phyloP scores from a whole-genome alignment of 306 rosid species.

The Canavalia gladiata region DNA sequence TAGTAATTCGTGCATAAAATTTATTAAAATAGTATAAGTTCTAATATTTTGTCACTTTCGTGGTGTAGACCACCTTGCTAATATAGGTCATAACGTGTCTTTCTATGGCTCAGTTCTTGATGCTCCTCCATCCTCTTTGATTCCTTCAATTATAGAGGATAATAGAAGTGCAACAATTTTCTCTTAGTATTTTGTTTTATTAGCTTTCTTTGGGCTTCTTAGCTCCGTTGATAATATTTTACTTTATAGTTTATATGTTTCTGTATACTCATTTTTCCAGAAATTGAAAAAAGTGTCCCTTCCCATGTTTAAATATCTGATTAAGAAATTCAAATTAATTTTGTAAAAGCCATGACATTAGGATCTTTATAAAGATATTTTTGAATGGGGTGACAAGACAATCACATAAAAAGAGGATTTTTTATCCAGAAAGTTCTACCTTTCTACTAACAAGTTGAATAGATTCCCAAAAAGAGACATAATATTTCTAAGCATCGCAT shows the following conservation, averaged over 20 bases:
- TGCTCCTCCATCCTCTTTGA: no score
- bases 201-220: no score
- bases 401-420: conserved; percentile 3
- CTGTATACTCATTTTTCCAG: neutral
- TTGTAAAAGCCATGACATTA: conserved; percentile 1
- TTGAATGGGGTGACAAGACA: conserved; percentile 10
- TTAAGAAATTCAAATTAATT: neutral
- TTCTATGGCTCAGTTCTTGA: no score
- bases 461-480: conserved; percentile 34
- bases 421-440: neutral
- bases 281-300: neutral
- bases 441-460: conserved; percentile 33
- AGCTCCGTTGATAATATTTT: no score
- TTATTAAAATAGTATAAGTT: neutral
- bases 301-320: neutral
- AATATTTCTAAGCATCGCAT: conserved; percentile 28
- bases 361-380: neutral
- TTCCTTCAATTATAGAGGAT: no score
- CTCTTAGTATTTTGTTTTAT: no score
- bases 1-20: no score
- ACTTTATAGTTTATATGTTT: neutral
- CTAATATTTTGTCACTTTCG: no score
- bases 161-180: no score
- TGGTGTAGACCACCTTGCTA: no score
- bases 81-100: no score